Evolutionary conservation across 2,329 filamentous ascomycete genomes (phyloP), one percentile per base, ranked within the genome.

Genomic region (Gnomoniopsis sp.): DNA sequence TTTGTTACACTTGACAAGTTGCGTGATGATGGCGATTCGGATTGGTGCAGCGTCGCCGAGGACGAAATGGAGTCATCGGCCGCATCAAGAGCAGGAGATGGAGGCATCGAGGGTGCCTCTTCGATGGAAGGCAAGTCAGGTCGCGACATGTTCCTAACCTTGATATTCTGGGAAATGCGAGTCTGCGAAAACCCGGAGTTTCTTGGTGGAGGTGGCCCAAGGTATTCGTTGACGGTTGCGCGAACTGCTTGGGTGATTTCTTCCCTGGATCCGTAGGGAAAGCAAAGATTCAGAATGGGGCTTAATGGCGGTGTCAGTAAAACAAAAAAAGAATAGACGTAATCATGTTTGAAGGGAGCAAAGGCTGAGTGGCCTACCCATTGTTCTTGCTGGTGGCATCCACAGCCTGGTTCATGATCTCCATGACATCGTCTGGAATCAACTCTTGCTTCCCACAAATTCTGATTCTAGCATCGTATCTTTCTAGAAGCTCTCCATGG

Each of bases 221-320:
- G 90, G 73, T 91, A 98, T 60, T 96, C 90, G 59, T 89, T 81
- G 10, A 99, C 93, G 0, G 93, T 97, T 46, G 88, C 86, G 63
- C 90, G 88, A 65, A 99, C 90, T 6, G 93, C 91, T 3, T 89
- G 87, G 0, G 93, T 96, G 65, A 99, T 98, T 71, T 99, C 95
- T 68, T 96, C 92, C 64, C 95, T 85, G 4, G 93, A 96, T 0
- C 95, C 98, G 70, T 99, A 99, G 0, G 95, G 95, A 69, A 98
- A 98, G 78, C 95, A 99, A 63, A 99, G 92, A 71, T 99, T 99
- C 53, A 99, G 79, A 33, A 83, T 75, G 26, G 79, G 77, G 57
- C 83, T 85, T 53, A 3, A 43, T 2, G 11, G 19, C 7, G 15
- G 22, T 44, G 49, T 61, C 64, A 53, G 67, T 63, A 43, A 49